Evolutionary conservation across 1,284 basidiomycete species (phyloP), one percentile per base, ranked within the genome.

Genomic region (Trichosporon sp.): DNA sequence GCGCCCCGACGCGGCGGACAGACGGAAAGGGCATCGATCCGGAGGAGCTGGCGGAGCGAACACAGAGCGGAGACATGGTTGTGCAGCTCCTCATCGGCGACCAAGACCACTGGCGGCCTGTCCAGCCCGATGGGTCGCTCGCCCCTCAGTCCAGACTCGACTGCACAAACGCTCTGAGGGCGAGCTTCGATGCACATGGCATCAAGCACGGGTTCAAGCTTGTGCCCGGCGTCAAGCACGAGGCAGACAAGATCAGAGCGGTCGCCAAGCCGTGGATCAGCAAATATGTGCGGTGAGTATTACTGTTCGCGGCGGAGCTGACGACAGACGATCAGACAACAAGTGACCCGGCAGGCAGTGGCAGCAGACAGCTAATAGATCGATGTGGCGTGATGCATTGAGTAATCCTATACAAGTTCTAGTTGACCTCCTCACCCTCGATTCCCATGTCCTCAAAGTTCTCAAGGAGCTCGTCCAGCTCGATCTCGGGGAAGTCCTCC

Each of bases 401-500:
- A 31, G 32, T 60, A 60, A 31, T n/a, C 56, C 27, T 60, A 31
- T 60, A 60, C 56, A 60, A 60, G 27, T 60, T 60, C 56, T 60
- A 60, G 27, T 31, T 60, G 56, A n/a, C 29, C 51, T 68, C 71
- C 25, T 76, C 77, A 34, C 78, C 77, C 72, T 74, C 74, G 77
- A 85, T 74, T 18, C 73, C 80, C 74, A 87, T 74, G 63, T 84
- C 85, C 77, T 98, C 95, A 78, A 98, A 92, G 80, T 93, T 90
- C 73, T 98, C 95, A 75, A 98, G 83, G 72, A 99, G 83, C 84
- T 98, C 96, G 76, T 96, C 89, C 76, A 98, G 82, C 69, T 88
- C 86, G 66, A 95, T 88, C 73, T 94, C 91, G 0, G 94, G 94
- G 89, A 96, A 95, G 82, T 97, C 95, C 3, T 87, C 85, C 79